Percentiles rank a stretch among this genome's conserved stretches.
phyloP scores from a whole-genome alignment of 768 basidiomycete genomes.

The Suillus cothurnatus region DNA sequence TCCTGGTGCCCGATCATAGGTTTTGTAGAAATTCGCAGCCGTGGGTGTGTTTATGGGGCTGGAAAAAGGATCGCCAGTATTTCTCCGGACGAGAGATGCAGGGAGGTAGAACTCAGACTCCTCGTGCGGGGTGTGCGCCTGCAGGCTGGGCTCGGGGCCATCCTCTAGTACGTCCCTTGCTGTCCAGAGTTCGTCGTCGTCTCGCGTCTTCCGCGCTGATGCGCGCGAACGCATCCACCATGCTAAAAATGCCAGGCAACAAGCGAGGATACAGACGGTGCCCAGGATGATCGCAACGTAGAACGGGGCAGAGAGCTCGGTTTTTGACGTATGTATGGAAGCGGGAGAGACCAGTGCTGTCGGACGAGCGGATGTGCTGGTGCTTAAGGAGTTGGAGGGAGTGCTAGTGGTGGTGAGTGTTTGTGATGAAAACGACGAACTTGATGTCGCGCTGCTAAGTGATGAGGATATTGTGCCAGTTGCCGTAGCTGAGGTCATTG shows the following conservation, averaged over 20 bases:
- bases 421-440: not conserved
- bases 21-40: constrained; percentile 13
- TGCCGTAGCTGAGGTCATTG: constrained; percentile 15
- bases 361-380: not conserved
- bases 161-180: constrained; percentile 28
- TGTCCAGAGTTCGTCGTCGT: constrained; percentile 34
- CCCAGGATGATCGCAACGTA: constrained; percentile 56
- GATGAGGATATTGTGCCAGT: constrained; percentile 7
- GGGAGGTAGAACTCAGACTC: constrained; percentile 28
- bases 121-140: constrained; percentile 7
- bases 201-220: constrained; percentile 37
- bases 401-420: not conserved
- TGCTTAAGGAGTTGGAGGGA: not conserved
- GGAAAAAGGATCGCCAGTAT: constrained; percentile 21
- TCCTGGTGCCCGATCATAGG: constrained; percentile 14
- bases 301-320: constrained; percentile 38
- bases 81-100: constrained; percentile 22
- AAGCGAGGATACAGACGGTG: constrained; percentile 45
- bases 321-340: constrained; percentile 24
- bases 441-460: constrained; percentile 5
- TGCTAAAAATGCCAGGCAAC: constrained; percentile 48
- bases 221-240: constrained; percentile 48
- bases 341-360: constrained; percentile 22
- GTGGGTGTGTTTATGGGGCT: constrained; percentile 15
- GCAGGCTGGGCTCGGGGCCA: constrained; percentile 7